These are phyloP conservation scores for Epichloe gansuensis DNA, from an alignment of 2,329 filamentous ascomycete genomes.

Conservation along the genomic window DNA sequence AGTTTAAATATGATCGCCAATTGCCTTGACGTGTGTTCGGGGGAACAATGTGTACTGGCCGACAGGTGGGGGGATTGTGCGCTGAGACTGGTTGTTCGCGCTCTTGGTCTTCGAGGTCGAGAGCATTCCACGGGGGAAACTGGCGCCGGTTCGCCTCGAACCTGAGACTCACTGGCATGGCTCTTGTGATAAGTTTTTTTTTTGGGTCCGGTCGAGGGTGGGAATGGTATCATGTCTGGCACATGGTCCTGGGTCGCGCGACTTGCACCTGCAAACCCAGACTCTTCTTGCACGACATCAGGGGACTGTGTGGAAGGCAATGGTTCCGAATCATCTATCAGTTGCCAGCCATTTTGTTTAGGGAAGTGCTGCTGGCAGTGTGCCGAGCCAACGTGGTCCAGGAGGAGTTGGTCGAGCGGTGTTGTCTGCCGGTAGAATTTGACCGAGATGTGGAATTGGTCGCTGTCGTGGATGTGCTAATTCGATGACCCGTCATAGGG, in stretches of 20 bases:
- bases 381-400: constrained; percentile 41
- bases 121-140: constrained; percentile 18
- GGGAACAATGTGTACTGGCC: constrained; percentile 34
- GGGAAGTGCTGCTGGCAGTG: constrained; percentile 38
- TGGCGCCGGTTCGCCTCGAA: constrained; percentile 16
- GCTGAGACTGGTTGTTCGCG: constrained; percentile 34
- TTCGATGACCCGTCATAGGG: constrained; percentile 26
- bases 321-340: constrained; percentile 20
- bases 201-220: constrained; percentile 12
- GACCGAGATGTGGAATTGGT: constrained; percentile 36
- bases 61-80: constrained; percentile 29
- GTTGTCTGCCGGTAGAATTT: constrained; percentile 35
- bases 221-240: constrained; percentile 22
- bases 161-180: constrained; percentile 25
- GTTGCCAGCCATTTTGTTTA: constrained; percentile 22
- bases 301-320: constrained; percentile 15
- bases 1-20: constrained; percentile 20
- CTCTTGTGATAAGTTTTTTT: constrained; percentile 19
- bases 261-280: constrained; percentile 7
- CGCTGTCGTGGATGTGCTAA: constrained; percentile 41
- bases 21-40: constrained; percentile 19
- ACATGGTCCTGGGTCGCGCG: constrained; percentile 18
- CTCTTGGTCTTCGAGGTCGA: constrained; percentile 25
- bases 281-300: constrained; percentile 10
- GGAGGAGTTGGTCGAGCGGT: constrained; percentile 40